phyloP scores from a whole-genome alignment of 345 rosid species.

The Citrus medica region DNA sequence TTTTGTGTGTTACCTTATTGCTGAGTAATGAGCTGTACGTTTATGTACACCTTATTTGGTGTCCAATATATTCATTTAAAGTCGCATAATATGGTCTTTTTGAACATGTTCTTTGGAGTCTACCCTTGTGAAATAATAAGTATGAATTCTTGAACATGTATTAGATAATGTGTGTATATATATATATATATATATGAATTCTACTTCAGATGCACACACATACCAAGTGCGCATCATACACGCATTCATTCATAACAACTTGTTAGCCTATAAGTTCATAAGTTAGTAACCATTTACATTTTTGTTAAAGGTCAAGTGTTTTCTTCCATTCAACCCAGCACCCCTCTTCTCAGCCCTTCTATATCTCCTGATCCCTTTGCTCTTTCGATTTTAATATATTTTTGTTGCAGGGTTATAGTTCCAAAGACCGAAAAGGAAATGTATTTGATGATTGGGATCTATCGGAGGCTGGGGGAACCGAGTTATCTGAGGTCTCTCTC shows the following conservation, averaged over 20 bases:
- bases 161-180: too few species aligned
- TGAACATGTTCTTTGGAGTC: not conserved
- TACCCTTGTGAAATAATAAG: not conserved
- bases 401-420: slow-evolving; percentile 71
- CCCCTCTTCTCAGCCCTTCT: not conserved
- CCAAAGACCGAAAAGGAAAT: slow-evolving; percentile 73
- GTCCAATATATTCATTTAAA: not conserved
- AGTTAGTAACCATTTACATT: not conserved
- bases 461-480: slow-evolving; percentile 68
- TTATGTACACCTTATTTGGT: not conserved
- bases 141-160: not conserved
- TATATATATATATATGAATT: too few species aligned
- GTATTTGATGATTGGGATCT: slow-evolving; percentile 90
- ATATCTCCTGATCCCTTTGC: not conserved
- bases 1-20: not conserved
- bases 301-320: not conserved
- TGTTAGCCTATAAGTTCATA: not conserved
- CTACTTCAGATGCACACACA: not conserved
- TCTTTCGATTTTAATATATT: too few species aligned
- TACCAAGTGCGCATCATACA: not conserved
- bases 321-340: not conserved
- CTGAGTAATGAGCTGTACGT: not conserved
- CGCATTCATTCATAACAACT: too few species aligned
- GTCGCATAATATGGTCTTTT: not conserved
- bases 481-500: slow-evolving; percentile 61